Percentiles rank a stretch among this genome's conserved stretches.
phyloP scores from a whole-genome alignment of 202 grass and related monocot species.

The Elaeis oleifera region DNA sequence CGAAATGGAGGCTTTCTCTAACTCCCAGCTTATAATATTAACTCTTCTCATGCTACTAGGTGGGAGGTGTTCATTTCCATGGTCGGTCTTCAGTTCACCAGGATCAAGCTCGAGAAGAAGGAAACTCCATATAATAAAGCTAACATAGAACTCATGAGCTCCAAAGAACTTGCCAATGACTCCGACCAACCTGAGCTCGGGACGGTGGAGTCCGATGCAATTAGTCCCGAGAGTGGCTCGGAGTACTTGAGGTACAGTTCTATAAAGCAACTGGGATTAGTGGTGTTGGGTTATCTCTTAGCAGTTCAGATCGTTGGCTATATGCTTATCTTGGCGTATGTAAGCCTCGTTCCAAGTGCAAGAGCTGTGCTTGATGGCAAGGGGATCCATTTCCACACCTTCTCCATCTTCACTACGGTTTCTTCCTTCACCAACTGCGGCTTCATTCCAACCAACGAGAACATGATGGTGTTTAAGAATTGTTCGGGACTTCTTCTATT shows the following conservation, averaged over 20 bases:
- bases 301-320: constrained; percentile 42
- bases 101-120: constrained; percentile 25
- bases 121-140: not conserved
- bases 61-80: constrained; percentile 69
- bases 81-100: constrained; percentile 44
- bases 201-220: not conserved
- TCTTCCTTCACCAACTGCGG: no score
- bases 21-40: constrained; percentile 49
- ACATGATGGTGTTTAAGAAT: no score
- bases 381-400: constrained; percentile 36
- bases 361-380: constrained; percentile 34
- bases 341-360: constrained; percentile 23
- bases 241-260: not conserved
- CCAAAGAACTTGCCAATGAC: not conserved
- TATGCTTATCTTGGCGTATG: constrained; percentile 39
- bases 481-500: no score
- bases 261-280: constrained; percentile 13
- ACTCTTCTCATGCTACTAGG: constrained; percentile 63
- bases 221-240: not conserved
- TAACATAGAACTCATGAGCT: constrained; percentile 21
- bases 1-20: constrained; percentile 64
- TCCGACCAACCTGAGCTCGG: constrained; percentile 32
- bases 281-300: constrained; percentile 42
- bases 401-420: constrained; percentile 44
- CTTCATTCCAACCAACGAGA: no score